phyloP scores from a whole-genome alignment of 495 filamentous ascomycete genomes.

The Aspergillus nidulans region DNA sequence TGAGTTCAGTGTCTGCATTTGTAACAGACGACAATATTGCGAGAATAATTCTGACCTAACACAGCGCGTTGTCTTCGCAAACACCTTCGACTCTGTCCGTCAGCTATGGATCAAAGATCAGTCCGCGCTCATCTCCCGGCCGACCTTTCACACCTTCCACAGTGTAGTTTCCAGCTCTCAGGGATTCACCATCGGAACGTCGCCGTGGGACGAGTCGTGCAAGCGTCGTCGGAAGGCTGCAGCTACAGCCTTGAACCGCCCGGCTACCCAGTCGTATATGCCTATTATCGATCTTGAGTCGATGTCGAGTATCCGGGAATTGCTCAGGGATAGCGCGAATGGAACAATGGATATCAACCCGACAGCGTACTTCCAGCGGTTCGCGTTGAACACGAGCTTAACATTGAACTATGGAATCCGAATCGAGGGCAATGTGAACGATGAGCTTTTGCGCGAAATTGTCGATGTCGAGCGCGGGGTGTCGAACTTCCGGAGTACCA shows the following conservation, averaged over 20 bases:
- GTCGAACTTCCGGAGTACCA: slow-evolving; percentile 60
- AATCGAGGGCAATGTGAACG: slow-evolving; percentile 55
- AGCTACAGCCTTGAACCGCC: slow-evolving; percentile 63
- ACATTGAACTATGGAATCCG: slow-evolving; percentile 65
- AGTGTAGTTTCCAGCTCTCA: slow-evolving; percentile 64
- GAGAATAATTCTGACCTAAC: neutral
- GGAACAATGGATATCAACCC: slow-evolving; percentile 61
- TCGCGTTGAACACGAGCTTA: slow-evolving; percentile 60
- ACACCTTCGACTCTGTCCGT: slow-evolving; percentile 62
- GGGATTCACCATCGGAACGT: slow-evolving; percentile 70
- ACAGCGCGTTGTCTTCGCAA: slow-evolving; percentile 64
- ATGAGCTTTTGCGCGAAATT: slow-evolving; percentile 58
- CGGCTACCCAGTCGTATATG: slow-evolving; percentile 65
- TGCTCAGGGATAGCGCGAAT: slow-evolving; percentile 52
- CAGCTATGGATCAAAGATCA: slow-evolving; percentile 70
- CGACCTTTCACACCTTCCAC: slow-evolving; percentile 69
- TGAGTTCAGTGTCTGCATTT: slow-evolving; percentile 12
- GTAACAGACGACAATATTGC: neutral
- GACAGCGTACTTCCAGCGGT: slow-evolving; percentile 61
- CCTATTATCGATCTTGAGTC: slow-evolving; percentile 68
- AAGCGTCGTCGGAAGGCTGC: slow-evolving; percentile 67
- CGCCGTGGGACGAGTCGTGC: slow-evolving; percentile 70
- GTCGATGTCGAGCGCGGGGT: slow-evolving; percentile 59
- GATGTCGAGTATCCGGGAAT: slow-evolving; percentile 59
- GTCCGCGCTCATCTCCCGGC: slow-evolving; percentile 64